Conservation (phyloP, 1,284 basidiomycete genomes). For the Grifola frondosa region DNA sequence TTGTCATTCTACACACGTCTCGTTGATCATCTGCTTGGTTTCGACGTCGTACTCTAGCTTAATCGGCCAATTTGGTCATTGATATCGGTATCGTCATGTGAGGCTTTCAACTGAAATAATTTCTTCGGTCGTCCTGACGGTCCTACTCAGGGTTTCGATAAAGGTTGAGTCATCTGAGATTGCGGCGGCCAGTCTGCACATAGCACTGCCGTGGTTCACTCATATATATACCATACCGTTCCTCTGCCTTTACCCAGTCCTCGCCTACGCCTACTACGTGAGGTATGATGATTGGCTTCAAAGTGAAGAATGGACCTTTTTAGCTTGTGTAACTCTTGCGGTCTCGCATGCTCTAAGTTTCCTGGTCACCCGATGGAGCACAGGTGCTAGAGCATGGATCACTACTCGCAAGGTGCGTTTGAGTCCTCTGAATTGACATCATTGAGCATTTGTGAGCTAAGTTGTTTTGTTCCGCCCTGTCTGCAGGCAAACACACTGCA, state of each 20-base stretch:
- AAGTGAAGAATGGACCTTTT: conserved; percentile 96
- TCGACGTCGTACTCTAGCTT: no score
- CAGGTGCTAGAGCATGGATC: conserved; percentile 75
- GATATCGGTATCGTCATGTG: no score
- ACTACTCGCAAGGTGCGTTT: conserved; percentile 64
- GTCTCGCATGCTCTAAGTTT: conserved; percentile 92
- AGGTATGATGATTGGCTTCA: conserved; percentile 90
- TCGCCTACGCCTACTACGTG: conserved; percentile 90
- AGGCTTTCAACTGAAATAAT: no score
- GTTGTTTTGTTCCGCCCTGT: no score
- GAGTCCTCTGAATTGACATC: not conserved
- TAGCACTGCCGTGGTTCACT: conserved; percentile 73
- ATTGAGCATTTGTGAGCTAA: not conserved
- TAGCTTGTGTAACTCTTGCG: conserved; percentile 84
- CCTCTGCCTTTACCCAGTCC: conserved; percentile 82
- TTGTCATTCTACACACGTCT: no score
- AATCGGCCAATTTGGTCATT: no score
- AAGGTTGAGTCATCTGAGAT: conserved; percentile 87
- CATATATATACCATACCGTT: conserved; percentile 88
- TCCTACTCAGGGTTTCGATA: conserved; percentile 50
- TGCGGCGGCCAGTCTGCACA: conserved; percentile 76
- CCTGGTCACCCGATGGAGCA: conserved; percentile 89
- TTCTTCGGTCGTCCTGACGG: no score
- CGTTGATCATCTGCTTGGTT: no score
- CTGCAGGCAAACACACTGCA: conserved; percentile 63